Conservation (phyloP, 2,329 filamentous ascomycete species). For the Venturia oleaginea region DNA sequence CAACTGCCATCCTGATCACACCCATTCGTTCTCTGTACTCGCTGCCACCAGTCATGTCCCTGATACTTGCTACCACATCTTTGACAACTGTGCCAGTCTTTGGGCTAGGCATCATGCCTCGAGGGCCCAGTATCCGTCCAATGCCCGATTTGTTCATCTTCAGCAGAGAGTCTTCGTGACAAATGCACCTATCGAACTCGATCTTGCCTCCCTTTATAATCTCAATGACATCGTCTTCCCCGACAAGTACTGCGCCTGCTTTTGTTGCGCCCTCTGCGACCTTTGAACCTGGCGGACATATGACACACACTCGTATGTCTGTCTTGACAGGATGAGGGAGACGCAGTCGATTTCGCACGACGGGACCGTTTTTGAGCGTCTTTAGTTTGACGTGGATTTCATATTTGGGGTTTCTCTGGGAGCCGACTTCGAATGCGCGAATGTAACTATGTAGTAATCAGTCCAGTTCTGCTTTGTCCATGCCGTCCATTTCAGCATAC, state of each 20-base stretch:
- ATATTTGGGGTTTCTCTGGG: slow-evolving; percentile 70
- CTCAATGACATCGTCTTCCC: slow-evolving; percentile 79
- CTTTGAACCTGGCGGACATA: slow-evolving; percentile 73
- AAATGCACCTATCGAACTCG: slow-evolving; percentile 82
- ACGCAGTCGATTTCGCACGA: slow-evolving; percentile 77
- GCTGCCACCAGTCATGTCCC: slow-evolving; percentile 72
- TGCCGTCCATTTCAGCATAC: slow-evolving; percentile 36
- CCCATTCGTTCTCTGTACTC: slow-evolving; percentile 81
- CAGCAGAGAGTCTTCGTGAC: slow-evolving; percentile 67
- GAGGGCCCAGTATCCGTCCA: slow-evolving; percentile 75
- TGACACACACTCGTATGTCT: slow-evolving; percentile 80
- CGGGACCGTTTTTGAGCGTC: slow-evolving; percentile 75
- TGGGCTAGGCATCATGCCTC: slow-evolving; percentile 81
- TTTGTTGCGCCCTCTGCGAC: slow-evolving; percentile 63
- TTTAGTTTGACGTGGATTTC: slow-evolving; percentile 77
- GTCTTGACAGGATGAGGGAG: slow-evolving; percentile 86
- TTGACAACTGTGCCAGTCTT: slow-evolving; percentile 85
- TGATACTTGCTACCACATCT: slow-evolving; percentile 65
- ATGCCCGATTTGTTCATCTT: slow-evolving; percentile 75
- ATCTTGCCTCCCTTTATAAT: slow-evolving; percentile 67
- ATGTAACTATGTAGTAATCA: slow-evolving; percentile 57
- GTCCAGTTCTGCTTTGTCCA: slow-evolving; percentile 8
- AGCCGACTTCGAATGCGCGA: slow-evolving; percentile 84
- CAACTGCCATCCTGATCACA: slow-evolving; percentile 80
- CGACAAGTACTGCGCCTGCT: slow-evolving; percentile 73